These are phyloP conservation scores for Phytophthora colocasiae DNA, from an alignment of 352 stramenopile genomes.

Conservation along the genomic window DNA sequence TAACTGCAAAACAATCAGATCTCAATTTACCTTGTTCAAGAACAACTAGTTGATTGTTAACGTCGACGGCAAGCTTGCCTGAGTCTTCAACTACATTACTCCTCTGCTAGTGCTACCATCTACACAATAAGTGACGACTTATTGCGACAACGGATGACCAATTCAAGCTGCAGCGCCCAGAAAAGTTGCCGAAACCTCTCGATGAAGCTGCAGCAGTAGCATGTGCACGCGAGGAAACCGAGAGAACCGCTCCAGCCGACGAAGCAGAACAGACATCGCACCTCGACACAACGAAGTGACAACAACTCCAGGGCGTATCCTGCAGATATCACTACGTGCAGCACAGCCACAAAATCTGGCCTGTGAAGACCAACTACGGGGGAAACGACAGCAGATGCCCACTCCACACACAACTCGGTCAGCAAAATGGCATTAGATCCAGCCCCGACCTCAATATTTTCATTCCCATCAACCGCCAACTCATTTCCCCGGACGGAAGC, in stretches of 20 bases:
- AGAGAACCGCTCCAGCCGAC: background rate
- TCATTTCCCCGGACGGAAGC: background rate
- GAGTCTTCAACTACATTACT: too few relatives aligned
- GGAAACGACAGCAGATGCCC: slow-evolving; percentile 1
- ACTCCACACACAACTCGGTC: slow-evolving; percentile 25
- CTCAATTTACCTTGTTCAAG: too few relatives aligned
- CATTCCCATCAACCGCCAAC: background rate
- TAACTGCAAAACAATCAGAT: too few relatives aligned
- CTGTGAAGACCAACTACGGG: background rate
- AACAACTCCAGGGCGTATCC: background rate
- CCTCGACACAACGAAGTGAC: background rate
- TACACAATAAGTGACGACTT: too few relatives aligned
- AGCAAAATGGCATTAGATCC: slow-evolving; percentile 11
- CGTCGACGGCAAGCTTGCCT: too few relatives aligned
- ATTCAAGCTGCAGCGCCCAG: background rate
- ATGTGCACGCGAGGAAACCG: background rate
- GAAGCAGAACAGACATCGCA: background rate
- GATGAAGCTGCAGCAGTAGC: background rate
- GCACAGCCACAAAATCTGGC: background rate
- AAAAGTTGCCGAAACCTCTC: too few relatives aligned
- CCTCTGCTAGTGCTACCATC: too few relatives aligned
- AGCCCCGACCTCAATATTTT: background rate
- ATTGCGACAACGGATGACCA: too few relatives aligned
- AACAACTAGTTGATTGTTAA: too few relatives aligned
- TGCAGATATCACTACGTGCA: background rate